Evolutionary conservation across 164 flowering plant species (phyloP), one percentile per base, ranked within the genome.

Genomic region (Stephania yunnanensis): DNA sequence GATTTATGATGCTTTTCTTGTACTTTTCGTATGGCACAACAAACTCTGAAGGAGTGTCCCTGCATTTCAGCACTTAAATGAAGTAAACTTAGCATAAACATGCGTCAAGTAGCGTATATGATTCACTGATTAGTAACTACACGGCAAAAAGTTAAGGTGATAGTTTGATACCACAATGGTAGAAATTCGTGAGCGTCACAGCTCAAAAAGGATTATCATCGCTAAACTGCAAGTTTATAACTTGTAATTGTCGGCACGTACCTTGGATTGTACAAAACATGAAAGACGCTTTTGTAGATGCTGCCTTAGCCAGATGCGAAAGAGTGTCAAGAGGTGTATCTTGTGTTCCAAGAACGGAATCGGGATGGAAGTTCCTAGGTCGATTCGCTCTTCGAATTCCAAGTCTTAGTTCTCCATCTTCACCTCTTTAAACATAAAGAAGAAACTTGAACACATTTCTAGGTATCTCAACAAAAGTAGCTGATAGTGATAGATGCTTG

Each of bases 261-360:
- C 99, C 99, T 93, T 80, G 99, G 97, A 84, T 86, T 88, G 84
- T 91, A 93, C 85, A 86, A 89, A 72, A 93, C 85, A 68, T 89
- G 84, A 79, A 95, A 93, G 73, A 82, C 78, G 83, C 81, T 89
- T 72, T 84, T 92, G 86, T 88, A 17, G 93, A 83, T 80, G 92
- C 71, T 22, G 97, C 94, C 83, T 87, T 87, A 63, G 94, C 91
- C 74, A 88, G 93, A 6, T 81, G 78, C 71, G 95, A 83, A 71
- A 95, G 91, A 80, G 85, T 69, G 46, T 77, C 83, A 9, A 84
- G 84, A 78, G 80, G 83, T 61, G 87, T 80, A 72, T 76, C 84
- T 75, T 87, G 91, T 77, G 79, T 82, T 55, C 87, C 78, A 68
- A 78, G 74, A 79, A 86, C 70, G 25, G 94, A 86, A 78, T 84